Base-by-base conservation (phyloP, 2,329 filamentous ascomycete species). In the Didymella arachidicola region DNA sequence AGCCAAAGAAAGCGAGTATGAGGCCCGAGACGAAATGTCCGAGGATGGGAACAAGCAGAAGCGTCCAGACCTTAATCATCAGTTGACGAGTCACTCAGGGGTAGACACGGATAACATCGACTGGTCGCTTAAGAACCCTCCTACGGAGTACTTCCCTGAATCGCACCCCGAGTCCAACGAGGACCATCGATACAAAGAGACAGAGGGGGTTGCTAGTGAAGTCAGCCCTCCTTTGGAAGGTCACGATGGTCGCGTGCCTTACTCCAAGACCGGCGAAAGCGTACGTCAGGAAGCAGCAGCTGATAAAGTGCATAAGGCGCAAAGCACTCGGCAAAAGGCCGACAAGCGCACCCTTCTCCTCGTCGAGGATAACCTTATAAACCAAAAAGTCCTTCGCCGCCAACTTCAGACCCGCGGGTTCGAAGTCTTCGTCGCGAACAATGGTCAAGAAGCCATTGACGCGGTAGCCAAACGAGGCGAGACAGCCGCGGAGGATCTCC, bases 291-390 rank as follows among this genome's bases (percentile, higher is more conserved):
- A 59, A 41, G 50, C 53, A 2, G 53, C 48, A 18, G 66, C 72
- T 2, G 48, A 64, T 10, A 59, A 65, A 4, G 34, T 59, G 12
- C 68, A 72, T 2, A 54, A 60, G 36, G 55, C 58, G 11, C 71
- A 74, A 46, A 70, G 61, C 25, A 42, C 60, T 16, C 49, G 62
- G n/a, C 57, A 50, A 4, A 61, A 60, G 3, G 63, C 71, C 19
- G 44, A 52, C 3, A 66, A 65, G 10, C 59, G 63, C 10, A 75
- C 70, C 2, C 55, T 77, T 7, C 72, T 83, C 0, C 67, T 83
- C 0, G 81, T 82, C 0, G 81, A 83, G 59, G 81, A 83, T 59
- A 83, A 83, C 44, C 53, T 77, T 2, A 79, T 83, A 53, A 83
- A 83, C 22, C 74, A 83, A 0, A 80, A 81, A 19, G 81, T 83